A percentile compares a stretch with the other conserved stretches of the same genome.
These are phyloP conservation scores for Ceratocystis eucalypticola DNA, from an alignment of 2,329 filamentous ascomycete genomes.

Conservation along the genomic window DNA sequence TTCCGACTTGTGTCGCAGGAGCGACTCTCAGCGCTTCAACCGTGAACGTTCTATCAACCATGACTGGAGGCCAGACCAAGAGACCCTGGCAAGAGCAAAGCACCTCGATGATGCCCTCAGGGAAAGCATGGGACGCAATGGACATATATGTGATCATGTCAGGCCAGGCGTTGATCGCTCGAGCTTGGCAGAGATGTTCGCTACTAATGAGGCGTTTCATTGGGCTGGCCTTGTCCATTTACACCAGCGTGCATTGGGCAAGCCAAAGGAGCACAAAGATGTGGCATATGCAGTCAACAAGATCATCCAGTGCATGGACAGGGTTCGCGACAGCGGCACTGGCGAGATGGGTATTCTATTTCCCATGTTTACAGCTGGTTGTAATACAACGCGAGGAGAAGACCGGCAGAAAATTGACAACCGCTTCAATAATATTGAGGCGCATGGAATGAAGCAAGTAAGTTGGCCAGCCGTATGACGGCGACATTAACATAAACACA, in stretches of 20 bases:
- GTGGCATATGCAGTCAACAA: slow-evolving; percentile 50
- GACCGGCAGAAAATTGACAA: slow-evolving; percentile 50
- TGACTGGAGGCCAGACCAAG: slow-evolving; percentile 45
- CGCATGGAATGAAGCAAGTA: slow-evolving; percentile 64
- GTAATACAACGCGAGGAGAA: slow-evolving; percentile 46
- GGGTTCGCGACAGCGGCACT: slow-evolving; percentile 50
- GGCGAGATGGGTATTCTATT: slow-evolving; percentile 66
- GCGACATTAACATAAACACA: not conserved
- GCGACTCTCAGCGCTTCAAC: slow-evolving; percentile 52
- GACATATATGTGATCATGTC: slow-evolving; percentile 35
- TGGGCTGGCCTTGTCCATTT: slow-evolving; percentile 67
- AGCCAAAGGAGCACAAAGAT: slow-evolving; percentile 39
- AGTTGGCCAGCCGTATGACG: slow-evolving; percentile 21
- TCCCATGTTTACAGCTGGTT: slow-evolving; percentile 72
- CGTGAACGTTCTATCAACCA: slow-evolving; percentile 26
- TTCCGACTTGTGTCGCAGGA: slow-evolving; percentile 54
- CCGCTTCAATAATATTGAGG: slow-evolving; percentile 54
- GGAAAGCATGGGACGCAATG: slow-evolving; percentile 36
- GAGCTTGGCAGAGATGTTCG: slow-evolving; percentile 50
- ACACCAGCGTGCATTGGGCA: slow-evolving; percentile 56
- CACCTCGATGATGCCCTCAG: slow-evolving; percentile 47
- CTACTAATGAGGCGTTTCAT: slow-evolving; percentile 67
- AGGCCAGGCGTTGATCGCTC: slow-evolving; percentile 38
- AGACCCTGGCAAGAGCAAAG: slow-evolving; percentile 43
- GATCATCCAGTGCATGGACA: slow-evolving; percentile 48